Conservation (phyloP, 768 basidiomycete genomes). For the Tephrocybe sp. region DNA sequence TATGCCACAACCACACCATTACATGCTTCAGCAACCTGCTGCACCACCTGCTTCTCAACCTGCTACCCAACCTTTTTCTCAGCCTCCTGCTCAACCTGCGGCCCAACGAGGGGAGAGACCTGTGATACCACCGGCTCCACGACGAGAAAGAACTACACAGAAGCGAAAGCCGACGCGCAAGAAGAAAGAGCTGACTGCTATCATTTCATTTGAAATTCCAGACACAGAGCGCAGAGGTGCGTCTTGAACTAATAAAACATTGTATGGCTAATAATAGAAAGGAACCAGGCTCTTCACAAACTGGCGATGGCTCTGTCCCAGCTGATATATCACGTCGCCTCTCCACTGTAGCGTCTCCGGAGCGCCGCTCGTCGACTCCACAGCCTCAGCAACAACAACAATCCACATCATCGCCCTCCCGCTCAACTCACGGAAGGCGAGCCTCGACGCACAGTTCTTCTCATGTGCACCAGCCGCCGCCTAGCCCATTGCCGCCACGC, state of each 20-base stretch:
- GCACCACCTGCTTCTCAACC: not conserved
- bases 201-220: slow-evolving; percentile 2
- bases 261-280: not conserved
- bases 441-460: not conserved
- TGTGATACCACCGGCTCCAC: not conserved
- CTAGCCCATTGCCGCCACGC: not conserved
- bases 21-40: not conserved
- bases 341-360: not conserved
- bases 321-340: slow-evolving; percentile 4
- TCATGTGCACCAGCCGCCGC: not conserved
- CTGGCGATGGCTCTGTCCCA: not conserved
- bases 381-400: not conserved
- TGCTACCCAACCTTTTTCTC: not conserved
- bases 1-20: slow-evolving; percentile 11
- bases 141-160: not conserved
- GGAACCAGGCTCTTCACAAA: not conserved
- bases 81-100: not conserved
- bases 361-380: not conserved
- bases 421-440: not conserved
- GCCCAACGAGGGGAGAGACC: no score
- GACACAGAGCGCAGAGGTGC: not conserved
- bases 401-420: not conserved
- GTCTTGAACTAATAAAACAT: not conserved
- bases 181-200: not conserved
- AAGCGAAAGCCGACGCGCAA: slow-evolving; percentile 2